Base-by-base conservation (phyloP, 805 yeast genomes). In the Priceomyces haplophilus region DNA sequence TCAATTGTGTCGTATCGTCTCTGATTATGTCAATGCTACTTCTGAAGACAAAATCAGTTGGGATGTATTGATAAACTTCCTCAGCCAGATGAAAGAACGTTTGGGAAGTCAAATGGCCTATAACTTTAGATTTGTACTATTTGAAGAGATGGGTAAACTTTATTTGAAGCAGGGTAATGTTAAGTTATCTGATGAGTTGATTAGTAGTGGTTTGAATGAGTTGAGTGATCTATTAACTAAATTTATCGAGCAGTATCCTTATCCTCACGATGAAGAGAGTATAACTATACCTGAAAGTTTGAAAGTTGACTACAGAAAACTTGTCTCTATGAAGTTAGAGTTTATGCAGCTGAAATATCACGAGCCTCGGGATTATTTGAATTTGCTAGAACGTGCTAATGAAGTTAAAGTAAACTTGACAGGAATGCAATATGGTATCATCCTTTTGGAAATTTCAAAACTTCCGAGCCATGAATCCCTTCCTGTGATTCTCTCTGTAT, bases 61-160 rank as follows among this genome's bases (percentile, higher is more conserved):
- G 32, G 55, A 58, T n/a, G 44, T 66, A 5, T 52, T 66, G 39
- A 58, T 58, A 17, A 50, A 48, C 15, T 66, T 65, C 36, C 53
- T 67, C 38, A 49, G 55, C 35, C 64, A 63, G 41, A 53, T 61
- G 39, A 55, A 53, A 35, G 40, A 29, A 3, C 45, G 45, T 8
- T 47, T 64, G 33, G 60, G 58, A 18, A 48, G 52, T 12, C 48
- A 52, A 12, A 36, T 64, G 20, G 49, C 57, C 15, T 42, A 43
- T 18, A 54, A 50, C 17, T 56, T 64, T 37, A 54, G 61, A 17
- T 50, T 58, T 27, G 48, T 56, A 8, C 50, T 66, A 21, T 56
- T 51, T 39, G 44, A 44, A 21, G 62, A 61, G 24, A 60, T 68
- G 69, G 56, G 62, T 15, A 51, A 50, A 27, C 45, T 64, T 3